phyloP scores from a whole-genome alignment of 129 eudicot genomes.

The Silybum marianum region DNA sequence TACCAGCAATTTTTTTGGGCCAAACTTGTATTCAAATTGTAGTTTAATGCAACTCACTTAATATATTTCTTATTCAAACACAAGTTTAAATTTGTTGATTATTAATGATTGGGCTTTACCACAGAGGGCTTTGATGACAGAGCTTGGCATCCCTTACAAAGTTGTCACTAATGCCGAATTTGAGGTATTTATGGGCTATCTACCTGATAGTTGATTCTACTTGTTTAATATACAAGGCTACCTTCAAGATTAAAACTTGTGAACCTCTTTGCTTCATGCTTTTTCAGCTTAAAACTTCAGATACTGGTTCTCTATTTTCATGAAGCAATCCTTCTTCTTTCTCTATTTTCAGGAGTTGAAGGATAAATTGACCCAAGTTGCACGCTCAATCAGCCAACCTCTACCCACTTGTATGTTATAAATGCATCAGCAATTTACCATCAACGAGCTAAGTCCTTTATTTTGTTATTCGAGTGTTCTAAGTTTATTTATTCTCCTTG shows the following conservation, averaged over 20 bases:
- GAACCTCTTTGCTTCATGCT: not conserved
- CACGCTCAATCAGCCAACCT: constrained; percentile 60
- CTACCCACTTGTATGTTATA: constrained; percentile 55
- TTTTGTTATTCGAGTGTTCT: constrained; percentile 16
- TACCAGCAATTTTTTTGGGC: too few species aligned
- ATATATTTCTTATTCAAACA: too few species aligned
- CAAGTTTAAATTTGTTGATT: not conserved
- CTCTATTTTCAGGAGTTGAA: constrained; percentile 58
- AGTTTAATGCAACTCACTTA: too few species aligned
- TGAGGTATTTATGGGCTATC: constrained; percentile 49
- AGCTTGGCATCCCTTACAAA: constrained; percentile 80
- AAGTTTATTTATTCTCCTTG: constrained; percentile 4
- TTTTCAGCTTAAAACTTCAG: not conserved
- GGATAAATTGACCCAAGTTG: constrained; percentile 71
- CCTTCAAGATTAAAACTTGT: not conserved
- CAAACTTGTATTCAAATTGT: too few species aligned
- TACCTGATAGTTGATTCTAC: not conserved
- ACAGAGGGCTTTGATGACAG: constrained; percentile 69
- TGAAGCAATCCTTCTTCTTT: not conserved
- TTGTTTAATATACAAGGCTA: not conserved
- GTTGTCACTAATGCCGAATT: constrained; percentile 63
- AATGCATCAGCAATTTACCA: not conserved
- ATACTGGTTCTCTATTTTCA: not conserved
- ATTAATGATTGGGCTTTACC: constrained; percentile 25
- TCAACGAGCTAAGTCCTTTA: not conserved